A percentile compares a stretch with the other conserved stretches of the same genome.
Conservation (phyloP, 495 filamentous ascomycete species). For the Penicillium manginii region DNA sequence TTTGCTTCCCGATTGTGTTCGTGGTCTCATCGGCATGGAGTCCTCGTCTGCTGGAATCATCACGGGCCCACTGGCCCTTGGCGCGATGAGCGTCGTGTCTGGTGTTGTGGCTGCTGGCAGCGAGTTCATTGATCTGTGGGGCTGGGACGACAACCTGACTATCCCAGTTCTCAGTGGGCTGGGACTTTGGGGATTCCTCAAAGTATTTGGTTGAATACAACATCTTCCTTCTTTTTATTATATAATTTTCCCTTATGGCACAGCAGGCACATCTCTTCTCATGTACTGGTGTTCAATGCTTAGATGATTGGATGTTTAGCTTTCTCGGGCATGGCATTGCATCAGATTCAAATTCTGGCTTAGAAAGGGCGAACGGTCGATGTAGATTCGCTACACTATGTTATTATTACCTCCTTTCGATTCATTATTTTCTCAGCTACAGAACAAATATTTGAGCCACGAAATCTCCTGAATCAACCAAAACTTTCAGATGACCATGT, state of each 20-base stretch:
- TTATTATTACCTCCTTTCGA: constrained; percentile 7
- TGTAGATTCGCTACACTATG: constrained; percentile 11
- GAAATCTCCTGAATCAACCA: too few species aligned
- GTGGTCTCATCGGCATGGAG: constrained; percentile 50
- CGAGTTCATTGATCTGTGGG: constrained; percentile 88
- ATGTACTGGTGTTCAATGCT: constrained; percentile 17
- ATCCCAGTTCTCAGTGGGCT: constrained; percentile 91
- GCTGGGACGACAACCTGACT: constrained; percentile 96
- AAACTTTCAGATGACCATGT: too few species aligned
- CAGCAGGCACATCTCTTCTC: constrained; percentile 7
- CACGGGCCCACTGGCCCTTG: constrained; percentile 73
- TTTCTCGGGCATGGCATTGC: constrained; percentile 23
- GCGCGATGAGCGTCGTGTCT: constrained; percentile 82
- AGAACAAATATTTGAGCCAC: background rate
- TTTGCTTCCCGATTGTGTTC: constrained; percentile 59
- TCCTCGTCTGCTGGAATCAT: constrained; percentile 50
- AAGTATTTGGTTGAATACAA: constrained; percentile 69
- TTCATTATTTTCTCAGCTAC: background rate
- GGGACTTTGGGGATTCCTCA: constrained; percentile 92
- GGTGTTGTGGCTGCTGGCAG: constrained; percentile 84
- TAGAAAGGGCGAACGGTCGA: constrained; percentile 14
- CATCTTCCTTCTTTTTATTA: constrained; percentile 1
- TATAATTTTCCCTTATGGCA: constrained; percentile 3
- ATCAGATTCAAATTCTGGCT: constrained; percentile 22
- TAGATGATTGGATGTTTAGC: constrained; percentile 20